A percentile compares a stretch with the other conserved stretches of the same genome.
phyloP scores from a whole-genome alignment of 2,329 filamentous ascomycete species.

The Colletotrichum somersetense region DNA sequence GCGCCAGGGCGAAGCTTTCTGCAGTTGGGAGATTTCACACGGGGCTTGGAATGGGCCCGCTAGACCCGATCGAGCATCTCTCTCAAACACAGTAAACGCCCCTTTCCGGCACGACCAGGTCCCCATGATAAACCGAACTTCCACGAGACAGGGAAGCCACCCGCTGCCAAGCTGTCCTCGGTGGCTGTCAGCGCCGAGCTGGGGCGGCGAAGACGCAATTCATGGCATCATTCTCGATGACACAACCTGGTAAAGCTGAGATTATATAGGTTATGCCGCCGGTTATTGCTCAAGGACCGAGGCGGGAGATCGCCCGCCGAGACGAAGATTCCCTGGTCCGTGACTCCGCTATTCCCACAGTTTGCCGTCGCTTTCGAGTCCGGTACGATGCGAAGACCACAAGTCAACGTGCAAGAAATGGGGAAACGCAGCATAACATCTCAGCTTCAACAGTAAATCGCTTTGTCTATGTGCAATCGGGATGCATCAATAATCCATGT shows the following conservation, averaged over 20 bases:
- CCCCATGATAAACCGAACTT: slow-evolving; percentile 1
- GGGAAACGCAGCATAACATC: background rate
- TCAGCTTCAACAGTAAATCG: no score
- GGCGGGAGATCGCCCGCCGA: slow-evolving; percentile 30
- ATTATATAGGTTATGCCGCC: background rate
- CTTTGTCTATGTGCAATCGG: background rate
- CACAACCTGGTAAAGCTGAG: background rate
- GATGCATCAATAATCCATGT: no score
- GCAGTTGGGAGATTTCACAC: slow-evolving; percentile 38
- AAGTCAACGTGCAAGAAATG: background rate
- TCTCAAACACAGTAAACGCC: slow-evolving; percentile 23
- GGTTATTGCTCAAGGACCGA: slow-evolving; percentile 15
- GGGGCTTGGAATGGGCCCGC: slow-evolving; percentile 31
- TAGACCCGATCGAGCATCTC: slow-evolving; percentile 20
- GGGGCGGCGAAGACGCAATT: background rate
- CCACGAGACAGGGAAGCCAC: background rate
- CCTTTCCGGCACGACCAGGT: slow-evolving; percentile 38
- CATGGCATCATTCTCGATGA: background rate
- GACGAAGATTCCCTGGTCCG: slow-evolving; percentile 19
- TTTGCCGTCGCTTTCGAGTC: slow-evolving; percentile 8
- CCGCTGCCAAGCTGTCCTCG: background rate
- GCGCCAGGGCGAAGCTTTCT: slow-evolving; percentile 17
- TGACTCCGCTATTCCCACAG: background rate
- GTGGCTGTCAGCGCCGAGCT: background rate
- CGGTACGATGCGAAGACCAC: background rate